phyloP scores from a whole-genome alignment of 805 yeast genomes.

The Huiozyma sinensis region DNA sequence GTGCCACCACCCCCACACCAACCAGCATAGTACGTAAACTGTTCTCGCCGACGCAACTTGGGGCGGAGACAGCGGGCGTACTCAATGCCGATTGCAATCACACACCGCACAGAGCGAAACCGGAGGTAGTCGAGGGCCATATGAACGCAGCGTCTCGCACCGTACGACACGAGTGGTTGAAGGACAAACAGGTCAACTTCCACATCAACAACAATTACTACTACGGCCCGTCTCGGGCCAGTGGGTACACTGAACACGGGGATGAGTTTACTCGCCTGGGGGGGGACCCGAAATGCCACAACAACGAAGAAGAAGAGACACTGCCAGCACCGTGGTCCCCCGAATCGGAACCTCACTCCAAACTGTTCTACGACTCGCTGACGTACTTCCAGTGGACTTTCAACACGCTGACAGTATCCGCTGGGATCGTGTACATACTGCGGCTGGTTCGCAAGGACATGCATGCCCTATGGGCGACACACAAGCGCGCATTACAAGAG shows the following conservation, averaged over 20 bases:
- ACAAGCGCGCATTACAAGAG: constrained; percentile 33
- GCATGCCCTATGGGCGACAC: constrained; percentile 36
- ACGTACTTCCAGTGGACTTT: constrained; percentile 50
- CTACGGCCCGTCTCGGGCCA: constrained; percentile 2
- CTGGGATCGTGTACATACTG: constrained; percentile 36
- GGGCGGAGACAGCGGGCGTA: background rate
- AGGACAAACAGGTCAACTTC: constrained; percentile 16
- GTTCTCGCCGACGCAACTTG: constrained; percentile 4
- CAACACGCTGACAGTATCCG: constrained; percentile 38
- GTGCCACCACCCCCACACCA: too few relatives aligned
- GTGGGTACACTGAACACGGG: too few relatives aligned
- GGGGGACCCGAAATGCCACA: too few relatives aligned
- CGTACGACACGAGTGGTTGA: constrained; percentile 4
- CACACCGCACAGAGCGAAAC: too few relatives aligned
- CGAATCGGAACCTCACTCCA: constrained; percentile 40
- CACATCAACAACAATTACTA: constrained; percentile 23
- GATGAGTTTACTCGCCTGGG: too few relatives aligned
- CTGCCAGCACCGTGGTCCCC: constrained; percentile 55
- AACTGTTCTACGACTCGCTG: constrained; percentile 44
- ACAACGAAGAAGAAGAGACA: background rate
- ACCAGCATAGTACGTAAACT: background rate
- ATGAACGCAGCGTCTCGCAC: too few relatives aligned
- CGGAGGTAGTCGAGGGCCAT: too few relatives aligned
- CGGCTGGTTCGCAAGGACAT: constrained; percentile 47
- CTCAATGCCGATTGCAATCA: too few relatives aligned